Base-by-base conservation (phyloP, 2,329 filamentous ascomycete genomes). In the Monilinia fructigena region DNA sequence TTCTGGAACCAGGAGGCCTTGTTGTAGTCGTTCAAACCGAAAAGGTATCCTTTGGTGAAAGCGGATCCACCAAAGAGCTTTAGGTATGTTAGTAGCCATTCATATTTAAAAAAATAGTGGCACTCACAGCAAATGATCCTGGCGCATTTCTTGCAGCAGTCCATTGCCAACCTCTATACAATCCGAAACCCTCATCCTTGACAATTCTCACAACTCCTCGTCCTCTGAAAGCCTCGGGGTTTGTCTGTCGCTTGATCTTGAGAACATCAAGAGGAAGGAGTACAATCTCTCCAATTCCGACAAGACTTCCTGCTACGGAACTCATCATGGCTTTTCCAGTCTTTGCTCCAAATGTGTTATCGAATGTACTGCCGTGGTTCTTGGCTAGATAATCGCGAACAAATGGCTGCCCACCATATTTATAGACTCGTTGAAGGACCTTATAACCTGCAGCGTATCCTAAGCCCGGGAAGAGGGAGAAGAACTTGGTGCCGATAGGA, bases 241-340 rank as follows among this genome's bases (percentile, higher is more conserved):
- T 99, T 72, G 95, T 99, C 83, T 99, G 95, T 75, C 95, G 89
- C 86, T 99, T 99, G 83, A 99, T 99, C 86, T 99, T 99, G 70
- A 99, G 86, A 50, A 99, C 94, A 74, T 99, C 95, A 68, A 99
- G 87, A 53, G 95, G 95, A 52, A 99, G 86, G 40, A 99, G 86
- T 67, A 99, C 86, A 71, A 99, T 96, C 82, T 99, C 95, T 76
- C 95, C 95, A 74, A 99, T 97, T 75, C 95, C 95, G 76, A 99
- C 96, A 75, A 99, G 77, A 81, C 91, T 94, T 82, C 95, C 95
- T 70, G 95, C 95, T 62, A 92, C 96, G 28, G 95, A 97, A 81
- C 97, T 92, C 90, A 99, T 90, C 75, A 99, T 93, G 18, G 95
- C 94, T 85, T 99, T 98, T 79, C 95, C 95, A 48, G 92, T 97